Conservation (phyloP, 2,329 filamentous ascomycete species). For the Colletotrichum karsti region DNA sequence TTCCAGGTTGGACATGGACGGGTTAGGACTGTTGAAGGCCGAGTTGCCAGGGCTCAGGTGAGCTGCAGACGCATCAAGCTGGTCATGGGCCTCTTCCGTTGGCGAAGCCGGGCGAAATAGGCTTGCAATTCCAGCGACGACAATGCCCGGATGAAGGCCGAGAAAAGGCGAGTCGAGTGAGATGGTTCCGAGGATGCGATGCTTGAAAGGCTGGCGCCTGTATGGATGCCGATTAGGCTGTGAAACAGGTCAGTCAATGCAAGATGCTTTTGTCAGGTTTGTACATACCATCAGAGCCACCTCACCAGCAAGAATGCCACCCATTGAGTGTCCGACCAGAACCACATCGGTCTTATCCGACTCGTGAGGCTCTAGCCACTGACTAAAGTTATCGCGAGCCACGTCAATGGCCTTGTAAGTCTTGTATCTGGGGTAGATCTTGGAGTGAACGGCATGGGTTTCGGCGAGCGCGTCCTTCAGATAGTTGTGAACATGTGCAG, state of each 20-base stretch:
- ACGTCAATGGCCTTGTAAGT: slow-evolving; percentile 76
- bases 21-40: slow-evolving; percentile 32
- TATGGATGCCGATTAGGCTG: slow-evolving; percentile 45
- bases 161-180: slow-evolving; percentile 88
- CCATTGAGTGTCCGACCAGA: slow-evolving; percentile 89
- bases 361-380: slow-evolving; percentile 83
- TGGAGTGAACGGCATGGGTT: slow-evolving; percentile 84
- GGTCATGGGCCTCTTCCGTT: slow-evolving; percentile 33
- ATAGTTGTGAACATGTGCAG: slow-evolving; percentile 83
- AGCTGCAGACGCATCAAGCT: slow-evolving; percentile 14
- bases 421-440: slow-evolving; percentile 84
- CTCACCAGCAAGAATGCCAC: slow-evolving; percentile 84
- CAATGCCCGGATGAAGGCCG: slow-evolving; percentile 87
- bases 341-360: slow-evolving; percentile 79
- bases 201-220: slow-evolving; percentile 61
- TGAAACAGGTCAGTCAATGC: slow-evolving; percentile 7
- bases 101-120: slow-evolving; percentile 67
- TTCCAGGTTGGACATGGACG: slow-evolving; percentile 35
- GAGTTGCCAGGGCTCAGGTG: slow-evolving; percentile 25
- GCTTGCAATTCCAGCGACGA: slow-evolving; percentile 82
- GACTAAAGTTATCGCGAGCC: slow-evolving; percentile 84
- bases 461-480: slow-evolving; percentile 73
- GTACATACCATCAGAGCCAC: slow-evolving; percentile 69
- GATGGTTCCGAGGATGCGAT: slow-evolving; percentile 81
- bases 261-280: background rate